Percentiles rank a stretch among this genome's conserved stretches.
These are phyloP conservation scores for Chaetomium cochliodes DNA, from an alignment of 495 filamentous ascomycete genomes.

Conservation along the genomic window DNA sequence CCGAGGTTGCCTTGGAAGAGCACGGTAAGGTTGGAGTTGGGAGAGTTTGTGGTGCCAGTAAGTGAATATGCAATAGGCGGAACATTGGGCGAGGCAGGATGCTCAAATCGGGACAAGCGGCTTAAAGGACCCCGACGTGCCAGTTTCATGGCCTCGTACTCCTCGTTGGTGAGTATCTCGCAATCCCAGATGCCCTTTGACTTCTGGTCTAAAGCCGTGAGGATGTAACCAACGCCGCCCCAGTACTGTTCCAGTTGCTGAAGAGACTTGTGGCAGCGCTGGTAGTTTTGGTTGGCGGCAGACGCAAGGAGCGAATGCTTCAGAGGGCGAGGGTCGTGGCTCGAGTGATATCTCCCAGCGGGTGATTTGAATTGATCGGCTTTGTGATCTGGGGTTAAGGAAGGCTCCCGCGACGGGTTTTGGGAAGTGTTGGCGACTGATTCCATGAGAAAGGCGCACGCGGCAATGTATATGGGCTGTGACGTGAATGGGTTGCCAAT, in stretches of 20 bases:
- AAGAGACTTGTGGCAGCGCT: constrained; percentile 76
- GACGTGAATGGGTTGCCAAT: constrained; percentile 85
- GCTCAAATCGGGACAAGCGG: constrained; percentile 34
- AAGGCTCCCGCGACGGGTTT: constrained; percentile 53
- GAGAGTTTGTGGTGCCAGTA: constrained; percentile 78
- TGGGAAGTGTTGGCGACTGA: constrained; percentile 61
- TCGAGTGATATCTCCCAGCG: constrained; percentile 10
- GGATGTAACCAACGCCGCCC: constrained; percentile 82
- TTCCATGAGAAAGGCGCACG: constrained; percentile 82
- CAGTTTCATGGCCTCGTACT: constrained; percentile 64
- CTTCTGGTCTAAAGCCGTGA: constrained; percentile 83
- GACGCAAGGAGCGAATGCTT: constrained; percentile 72
- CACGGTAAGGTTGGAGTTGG: constrained; percentile 72
- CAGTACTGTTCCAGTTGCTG: constrained; percentile 75
- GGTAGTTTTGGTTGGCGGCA: constrained; percentile 75
- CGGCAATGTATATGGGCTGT: constrained; percentile 86
- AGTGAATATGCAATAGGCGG: constrained; percentile 72
- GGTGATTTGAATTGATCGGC: constrained; percentile 19
- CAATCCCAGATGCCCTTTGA: constrained; percentile 81
- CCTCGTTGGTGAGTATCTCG: constrained; percentile 72
- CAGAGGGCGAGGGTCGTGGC: constrained; percentile 52
- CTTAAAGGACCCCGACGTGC: constrained; percentile 53
- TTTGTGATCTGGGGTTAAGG: constrained; percentile 39
- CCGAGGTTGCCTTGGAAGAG: constrained; percentile 57
- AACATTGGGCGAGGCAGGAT: constrained; percentile 40